These are phyloP conservation scores for Silene uniflora DNA, from an alignment of 148 eudicot genomes.

Conservation along the genomic window DNA sequence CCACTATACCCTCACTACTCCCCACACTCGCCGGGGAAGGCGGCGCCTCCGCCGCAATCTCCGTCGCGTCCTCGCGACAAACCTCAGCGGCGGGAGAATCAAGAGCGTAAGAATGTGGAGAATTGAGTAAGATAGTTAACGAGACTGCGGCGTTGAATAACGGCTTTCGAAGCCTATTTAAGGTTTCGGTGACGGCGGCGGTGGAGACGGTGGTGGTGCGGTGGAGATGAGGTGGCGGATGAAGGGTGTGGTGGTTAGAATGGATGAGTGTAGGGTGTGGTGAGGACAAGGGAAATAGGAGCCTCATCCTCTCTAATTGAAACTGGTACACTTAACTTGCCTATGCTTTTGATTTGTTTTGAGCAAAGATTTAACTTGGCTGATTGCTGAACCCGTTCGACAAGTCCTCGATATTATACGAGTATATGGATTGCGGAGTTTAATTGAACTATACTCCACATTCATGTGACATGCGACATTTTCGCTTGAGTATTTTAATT, in stretches of 20 bases:
- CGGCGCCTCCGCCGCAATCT: slow-evolving; percentile 11
- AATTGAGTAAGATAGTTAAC: slow-evolving; percentile 29
- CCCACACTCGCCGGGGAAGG: slow-evolving; percentile 19
- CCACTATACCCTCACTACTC: slow-evolving; percentile 64
- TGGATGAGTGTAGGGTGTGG: neutral
- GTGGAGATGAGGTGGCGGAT: neutral
- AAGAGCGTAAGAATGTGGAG: slow-evolving; percentile 28
- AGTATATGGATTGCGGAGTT: too few relatives aligned
- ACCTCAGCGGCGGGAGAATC: slow-evolving; percentile 17
- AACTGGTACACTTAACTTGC: too few relatives aligned
- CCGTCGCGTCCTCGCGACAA: slow-evolving; percentile 40
- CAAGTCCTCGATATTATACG: too few relatives aligned
- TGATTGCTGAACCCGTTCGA: too few relatives aligned
- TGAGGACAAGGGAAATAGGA: neutral
- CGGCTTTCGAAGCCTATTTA: slow-evolving; percentile 32
- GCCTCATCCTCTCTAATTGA: neutral
- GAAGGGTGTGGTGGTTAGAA: neutral
- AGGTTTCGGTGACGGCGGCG: neutral
- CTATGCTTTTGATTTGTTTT: too few relatives aligned
- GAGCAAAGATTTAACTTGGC: too few relatives aligned
- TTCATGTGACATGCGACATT: too few relatives aligned
- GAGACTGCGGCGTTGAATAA: slow-evolving; percentile 39
- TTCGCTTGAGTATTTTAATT: too few relatives aligned
- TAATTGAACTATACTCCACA: too few relatives aligned
- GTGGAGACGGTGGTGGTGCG: neutral